Evolutionary conservation across 2,329 filamentous ascomycete genomes (phyloP), one percentile per base, ranked within the genome.

Genomic region (Hypoxylon sp.): DNA sequence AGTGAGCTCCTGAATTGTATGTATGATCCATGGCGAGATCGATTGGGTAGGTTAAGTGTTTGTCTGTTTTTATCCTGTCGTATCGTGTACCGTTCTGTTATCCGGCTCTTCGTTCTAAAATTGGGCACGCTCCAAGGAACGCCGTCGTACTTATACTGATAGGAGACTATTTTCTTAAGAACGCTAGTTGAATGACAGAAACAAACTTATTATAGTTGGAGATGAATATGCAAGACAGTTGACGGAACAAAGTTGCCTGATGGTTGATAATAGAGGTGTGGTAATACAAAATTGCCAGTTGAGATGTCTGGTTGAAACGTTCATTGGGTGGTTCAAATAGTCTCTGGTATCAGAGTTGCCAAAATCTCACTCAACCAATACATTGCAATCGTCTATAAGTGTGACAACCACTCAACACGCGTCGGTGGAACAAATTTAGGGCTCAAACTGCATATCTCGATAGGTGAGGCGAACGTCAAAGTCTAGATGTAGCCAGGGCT

Each of bases 401-500:
- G 63, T 54, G 61, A 61, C 50, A 52, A 25, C 41, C 53, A 57
- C 19, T 52, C 45, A 56, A 54, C 23, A 50, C n/a, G 23, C 32
- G 56, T 61, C 63, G 60, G 63, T 66, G 45, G 53, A 52, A 61
- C 41, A 61, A 48, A 48, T 12, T 65, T 63, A 68, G 64, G 68
- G 66, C 66, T 70, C 68, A 70, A 70, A 59, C 63, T 67, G 66
- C 68, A 70, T 61, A 47, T 58, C 41, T 61, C 19, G 27, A 19
- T 39, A 60, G 23, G 52, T 67, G 68, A 70, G 68, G 68, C 68
- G 65, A 29, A 60, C 63, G 45, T 32, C 56, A 43, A 21, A 65
- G 32, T 57, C 47, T 58, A 58, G 46, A n/a, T n/a, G 46, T 47
- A 27, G 32, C 27, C 48, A 55, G 57, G 65, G 66, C 61, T 65